A percentile compares a stretch with the other conserved stretches of the same genome.
Conservation (phyloP, 768 basidiomycete genomes). For the Mycena leptocephala region DNA sequence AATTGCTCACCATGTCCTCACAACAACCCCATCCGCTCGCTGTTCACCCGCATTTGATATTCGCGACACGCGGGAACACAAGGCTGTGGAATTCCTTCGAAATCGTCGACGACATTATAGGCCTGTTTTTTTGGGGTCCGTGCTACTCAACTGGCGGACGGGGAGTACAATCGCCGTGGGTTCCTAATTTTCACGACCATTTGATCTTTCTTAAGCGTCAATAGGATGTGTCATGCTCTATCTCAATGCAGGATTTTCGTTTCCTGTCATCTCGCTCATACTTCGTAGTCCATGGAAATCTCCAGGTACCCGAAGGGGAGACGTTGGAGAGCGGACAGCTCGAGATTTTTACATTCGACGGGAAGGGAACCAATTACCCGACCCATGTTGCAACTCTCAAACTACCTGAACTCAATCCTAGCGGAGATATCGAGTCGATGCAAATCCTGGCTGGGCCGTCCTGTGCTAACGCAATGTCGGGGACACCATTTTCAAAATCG, state of each 20-base stretch:
- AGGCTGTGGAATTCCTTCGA: not conserved
- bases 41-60: not conserved
- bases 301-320: too few relatives aligned
- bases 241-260: not conserved
- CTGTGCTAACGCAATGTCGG: not conserved
- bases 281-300: not conserved
- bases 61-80: not conserved
- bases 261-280: not conserved
- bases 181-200: too few relatives aligned
- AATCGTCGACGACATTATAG: not conserved
- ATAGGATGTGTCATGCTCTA: too few relatives aligned
- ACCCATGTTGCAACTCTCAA: not conserved
- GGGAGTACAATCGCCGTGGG: too few relatives aligned
- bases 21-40: not conserved
- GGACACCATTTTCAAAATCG: conserved; percentile 1
- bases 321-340: not conserved
- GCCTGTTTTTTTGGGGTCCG: not conserved
- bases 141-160: not conserved
- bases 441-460: too few relatives aligned
- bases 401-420: not conserved
- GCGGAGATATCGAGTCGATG: too few relatives aligned
- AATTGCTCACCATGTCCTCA: conserved; percentile 9
- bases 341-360: not conserved
- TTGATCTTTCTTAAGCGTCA: not conserved
- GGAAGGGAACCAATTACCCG: not conserved